These are phyloP conservation scores for Termitomyces sp. DNA, from an alignment of 768 basidiomycete genomes.

Conservation along the genomic window DNA sequence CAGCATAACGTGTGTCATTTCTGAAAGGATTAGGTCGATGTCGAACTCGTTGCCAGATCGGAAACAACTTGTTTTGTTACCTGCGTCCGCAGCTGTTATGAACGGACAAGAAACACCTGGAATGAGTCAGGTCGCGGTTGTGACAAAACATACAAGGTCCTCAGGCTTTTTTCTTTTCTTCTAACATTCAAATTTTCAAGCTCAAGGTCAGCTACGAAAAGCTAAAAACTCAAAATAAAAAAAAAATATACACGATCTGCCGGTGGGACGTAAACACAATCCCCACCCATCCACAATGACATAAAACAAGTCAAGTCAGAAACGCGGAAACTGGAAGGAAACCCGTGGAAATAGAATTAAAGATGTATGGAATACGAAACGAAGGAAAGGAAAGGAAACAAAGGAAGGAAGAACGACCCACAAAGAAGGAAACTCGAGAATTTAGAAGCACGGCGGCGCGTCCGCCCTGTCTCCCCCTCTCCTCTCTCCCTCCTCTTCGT, in stretches of 20 bases:
- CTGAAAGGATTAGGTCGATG: not conserved
- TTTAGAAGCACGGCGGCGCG: not conserved
- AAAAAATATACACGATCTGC: not conserved
- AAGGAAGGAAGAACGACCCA: not conserved
- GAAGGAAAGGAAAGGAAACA: too few species aligned
- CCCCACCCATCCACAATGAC: not conserved
- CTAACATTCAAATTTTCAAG: too few species aligned
- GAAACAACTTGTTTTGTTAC: not conserved
- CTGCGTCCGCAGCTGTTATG: not conserved
- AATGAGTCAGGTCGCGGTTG: not conserved
- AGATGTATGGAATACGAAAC: not conserved
- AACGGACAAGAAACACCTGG: too few species aligned
- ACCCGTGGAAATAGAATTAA: not conserved
- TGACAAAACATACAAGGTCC: not conserved
- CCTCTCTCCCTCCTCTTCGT: too few species aligned
- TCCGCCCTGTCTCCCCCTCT: not conserved
- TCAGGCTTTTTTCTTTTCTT: not conserved
- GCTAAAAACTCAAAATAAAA: not conserved
- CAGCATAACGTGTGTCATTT: not conserved
- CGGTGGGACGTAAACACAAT: not conserved
- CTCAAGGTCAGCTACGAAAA: too few species aligned
- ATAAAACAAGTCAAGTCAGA: not conserved
- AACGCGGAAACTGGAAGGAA: not conserved
- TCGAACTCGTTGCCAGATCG: not conserved
- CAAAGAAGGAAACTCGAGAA: not conserved